Percentiles rank a stretch among this genome's conserved stretches.
These are phyloP conservation scores for Aspergillus ostianus DNA, from an alignment of 495 filamentous ascomycete species.

Conservation along the genomic window DNA sequence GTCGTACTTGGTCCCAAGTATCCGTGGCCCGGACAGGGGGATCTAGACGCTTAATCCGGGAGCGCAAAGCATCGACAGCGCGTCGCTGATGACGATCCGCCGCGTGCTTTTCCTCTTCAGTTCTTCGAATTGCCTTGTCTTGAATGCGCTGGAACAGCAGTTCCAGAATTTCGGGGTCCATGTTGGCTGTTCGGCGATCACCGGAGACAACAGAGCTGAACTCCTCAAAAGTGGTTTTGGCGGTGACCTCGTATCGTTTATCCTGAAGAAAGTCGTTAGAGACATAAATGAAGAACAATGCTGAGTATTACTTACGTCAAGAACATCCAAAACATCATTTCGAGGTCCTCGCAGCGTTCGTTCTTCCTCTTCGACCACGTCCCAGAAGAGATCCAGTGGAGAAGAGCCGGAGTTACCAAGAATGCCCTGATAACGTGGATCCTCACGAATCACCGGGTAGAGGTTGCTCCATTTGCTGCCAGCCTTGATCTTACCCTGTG, in stretches of 20 bases:
- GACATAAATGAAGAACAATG: background rate
- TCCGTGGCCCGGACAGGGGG: constrained; percentile 76
- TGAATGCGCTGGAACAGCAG: constrained; percentile 85
- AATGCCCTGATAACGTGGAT: constrained; percentile 80
- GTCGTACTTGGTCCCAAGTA: constrained; percentile 81
- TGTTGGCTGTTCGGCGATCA: constrained; percentile 81
- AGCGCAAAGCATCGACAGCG: constrained; percentile 80
- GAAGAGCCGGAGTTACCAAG: constrained; percentile 84
- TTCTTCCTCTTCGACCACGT: constrained; percentile 92
- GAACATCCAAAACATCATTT: constrained; percentile 83
- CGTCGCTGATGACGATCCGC: constrained; percentile 83
- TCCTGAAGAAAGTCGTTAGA: constrained; percentile 55
- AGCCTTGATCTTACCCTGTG: constrained; percentile 81
- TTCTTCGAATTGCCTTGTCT: constrained; percentile 71
- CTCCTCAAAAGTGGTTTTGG: constrained; percentile 83
- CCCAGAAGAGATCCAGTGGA: constrained; percentile 96
- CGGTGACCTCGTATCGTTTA: constrained; percentile 83
- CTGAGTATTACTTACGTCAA: constrained; percentile 64
- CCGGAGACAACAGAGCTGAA: constrained; percentile 73
- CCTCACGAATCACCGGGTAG: constrained; percentile 72
- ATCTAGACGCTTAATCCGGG: constrained; percentile 84
- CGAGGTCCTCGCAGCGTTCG: constrained; percentile 73
- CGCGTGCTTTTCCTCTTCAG: constrained; percentile 81
- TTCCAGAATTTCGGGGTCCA: constrained; percentile 69
- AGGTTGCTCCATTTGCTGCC: constrained; percentile 87